Evolutionary conservation across 2,329 filamentous ascomycete genomes (phyloP), one percentile per base, ranked within the genome.

Genomic region (Phialemoniopsis sp.): DNA sequence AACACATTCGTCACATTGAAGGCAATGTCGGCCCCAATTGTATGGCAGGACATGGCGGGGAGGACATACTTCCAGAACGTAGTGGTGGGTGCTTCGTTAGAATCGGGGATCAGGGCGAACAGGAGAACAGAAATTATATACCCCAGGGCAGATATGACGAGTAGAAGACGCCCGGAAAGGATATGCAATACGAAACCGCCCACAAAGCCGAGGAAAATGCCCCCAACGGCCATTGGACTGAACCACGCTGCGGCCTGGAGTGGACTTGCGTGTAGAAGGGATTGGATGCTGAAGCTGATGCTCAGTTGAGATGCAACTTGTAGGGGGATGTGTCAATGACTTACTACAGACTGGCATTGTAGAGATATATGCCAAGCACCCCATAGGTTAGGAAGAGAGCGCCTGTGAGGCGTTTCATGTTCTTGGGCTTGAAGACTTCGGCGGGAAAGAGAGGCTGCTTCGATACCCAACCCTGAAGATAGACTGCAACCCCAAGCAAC

Each of bases 61-160:
- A 90, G 88, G 16, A 87, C 70, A 51, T 76, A 89, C 0, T 81
- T 75, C 87, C 86, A 91, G 67, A 85, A 85, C n/a, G n/a, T n/a
- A n/a, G n/a, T n/a, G n/a, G n/a, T n/a, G 34, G 76, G 73, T 3
- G 70, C 71, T 42, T 78, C 69, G 2, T 63, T 54, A 0, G 68
- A 71, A n/a, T n/a, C n/a, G 1, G 83, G 83, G 14, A 82, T 72
- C 12, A 85, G 51, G 8, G 83, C 82, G 46, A 87, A 84, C 2
- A 88, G 66, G 0, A 87, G 58, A 0, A 70, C 71, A 3, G 73
- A 69, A 5, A 77, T 56, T 4, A 87, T 54, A 49, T 75, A 82
- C 2, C 80, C 81, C 1, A 75, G 46, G 4, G 72, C 72, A 2
- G 82, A 82, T 28, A 87, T 68, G 37, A 81, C 54, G 45, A 87